phyloP scores from a whole-genome alignment of 2,329 filamentous ascomycete genomes.

The Aspergillus sp. region DNA sequence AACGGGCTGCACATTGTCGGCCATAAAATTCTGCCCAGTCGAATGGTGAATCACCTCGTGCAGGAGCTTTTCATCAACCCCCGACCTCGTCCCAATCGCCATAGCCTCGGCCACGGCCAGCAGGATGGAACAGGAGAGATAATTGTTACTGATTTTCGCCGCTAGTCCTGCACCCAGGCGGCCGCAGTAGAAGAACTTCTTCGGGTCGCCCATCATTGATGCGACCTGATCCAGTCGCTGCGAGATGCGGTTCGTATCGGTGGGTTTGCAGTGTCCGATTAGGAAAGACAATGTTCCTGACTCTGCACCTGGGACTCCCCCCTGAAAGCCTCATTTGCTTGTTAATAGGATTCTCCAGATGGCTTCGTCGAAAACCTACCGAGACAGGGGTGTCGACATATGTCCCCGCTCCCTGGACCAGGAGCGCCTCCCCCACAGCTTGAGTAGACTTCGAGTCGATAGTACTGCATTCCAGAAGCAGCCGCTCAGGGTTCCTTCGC shows the following conservation, averaged over 20 bases:
- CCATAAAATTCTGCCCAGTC: conserved; percentile 54
- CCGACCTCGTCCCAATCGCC: conserved; percentile 60
- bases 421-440: conserved; percentile 43
- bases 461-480: conserved; percentile 54
- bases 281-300: conserved; percentile 56
- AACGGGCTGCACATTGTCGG: conserved; percentile 53
- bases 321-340: no score
- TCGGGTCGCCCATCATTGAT: conserved; percentile 49
- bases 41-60: conserved; percentile 53
- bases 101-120: conserved; percentile 60
- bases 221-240: conserved; percentile 38
- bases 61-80: conserved; percentile 56
- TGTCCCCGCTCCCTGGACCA: conserved; percentile 32
- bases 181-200: conserved; percentile 55
- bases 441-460: conserved; percentile 56
- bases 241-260: conserved; percentile 23
- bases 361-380: conserved; percentile 42
- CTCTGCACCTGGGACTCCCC: conserved; percentile 44
- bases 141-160: conserved; percentile 63
- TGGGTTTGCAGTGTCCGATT: conserved; percentile 36
- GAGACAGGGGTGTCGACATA: conserved; percentile 54
- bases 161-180: conserved; percentile 56
- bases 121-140: conserved; percentile 58
- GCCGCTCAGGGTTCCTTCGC: neutral
- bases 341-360: no score